Evolutionary conservation across 1,284 basidiomycete genomes (phyloP).

Genomic region (Spongiforma sp.): DNA sequence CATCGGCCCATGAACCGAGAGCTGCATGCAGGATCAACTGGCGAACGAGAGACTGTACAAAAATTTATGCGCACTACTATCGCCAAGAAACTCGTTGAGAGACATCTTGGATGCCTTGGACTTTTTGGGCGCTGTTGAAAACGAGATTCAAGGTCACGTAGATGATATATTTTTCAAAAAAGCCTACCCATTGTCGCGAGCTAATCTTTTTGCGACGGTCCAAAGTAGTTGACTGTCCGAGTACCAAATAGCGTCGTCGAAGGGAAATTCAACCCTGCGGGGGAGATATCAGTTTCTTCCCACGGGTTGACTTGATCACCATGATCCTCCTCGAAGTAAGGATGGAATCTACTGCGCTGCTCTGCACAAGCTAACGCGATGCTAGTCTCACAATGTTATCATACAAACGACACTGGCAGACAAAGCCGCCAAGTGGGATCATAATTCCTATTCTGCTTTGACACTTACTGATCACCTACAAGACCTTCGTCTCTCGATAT

Average conservation of each 20-base stretch:
- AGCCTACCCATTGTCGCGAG: conserved; percentile 33
- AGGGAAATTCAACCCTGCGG: conserved; percentile 32
- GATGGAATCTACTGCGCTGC: conserved; percentile 7
- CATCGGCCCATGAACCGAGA: conserved; percentile 95
- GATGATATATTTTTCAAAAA: background rate
- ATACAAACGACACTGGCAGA: conserved; percentile 93
- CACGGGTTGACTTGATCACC: conserved; percentile 31
- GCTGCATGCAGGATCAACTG: conserved; percentile 47
- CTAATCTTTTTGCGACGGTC: conserved; percentile 18
- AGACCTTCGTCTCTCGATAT: conserved; percentile 93
- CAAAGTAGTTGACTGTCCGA: conserved; percentile 13
- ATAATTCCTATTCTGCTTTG: conserved; percentile 3
- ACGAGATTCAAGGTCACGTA: conserved; percentile 17
- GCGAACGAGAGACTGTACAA: conserved; percentile 11
- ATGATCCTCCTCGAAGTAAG: conserved; percentile 79
- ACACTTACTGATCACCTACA: conserved; percentile 20
- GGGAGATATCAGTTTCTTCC: conserved; percentile 33
- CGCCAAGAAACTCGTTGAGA: conserved; percentile 88
- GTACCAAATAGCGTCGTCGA: conserved; percentile 10
- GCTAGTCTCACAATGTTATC: conserved; percentile 88
- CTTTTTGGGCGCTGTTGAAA: conserved; percentile 72
- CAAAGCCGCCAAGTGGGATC: conserved; percentile 79
- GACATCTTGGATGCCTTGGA: conserved; percentile 87
- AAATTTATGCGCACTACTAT: conserved; percentile 63
- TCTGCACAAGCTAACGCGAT: conserved; percentile 13